Evolutionary conservation across 805 yeast genomes (phyloP).

Genomic region (Yarrowia porcina): DNA sequence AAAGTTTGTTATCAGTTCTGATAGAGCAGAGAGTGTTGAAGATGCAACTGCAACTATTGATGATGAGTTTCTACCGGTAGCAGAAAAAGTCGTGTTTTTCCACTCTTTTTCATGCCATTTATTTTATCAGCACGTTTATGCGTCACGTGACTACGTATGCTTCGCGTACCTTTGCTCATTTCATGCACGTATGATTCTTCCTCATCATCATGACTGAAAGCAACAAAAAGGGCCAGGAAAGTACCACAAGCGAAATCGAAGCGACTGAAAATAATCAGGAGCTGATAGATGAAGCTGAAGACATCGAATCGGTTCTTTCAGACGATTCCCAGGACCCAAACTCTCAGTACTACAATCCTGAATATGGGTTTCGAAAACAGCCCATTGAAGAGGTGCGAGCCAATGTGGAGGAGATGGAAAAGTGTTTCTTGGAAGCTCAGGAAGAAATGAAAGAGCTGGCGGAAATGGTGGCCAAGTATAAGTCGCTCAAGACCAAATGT

Average conservation of each 20-base stretch:
- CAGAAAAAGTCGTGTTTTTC: too few relatives aligned
- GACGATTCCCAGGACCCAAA: not conserved
- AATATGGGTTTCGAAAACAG: not conserved
- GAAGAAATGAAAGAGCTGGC: not conserved
- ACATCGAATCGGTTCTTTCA: too few relatives aligned
- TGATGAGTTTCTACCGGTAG: too few relatives aligned
- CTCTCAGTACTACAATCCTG: not conserved
- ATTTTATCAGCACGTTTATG: too few relatives aligned
- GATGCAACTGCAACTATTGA: too few relatives aligned
- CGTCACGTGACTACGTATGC: too few relatives aligned
- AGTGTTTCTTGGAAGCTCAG: not conserved
- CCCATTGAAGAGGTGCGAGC: not conserved
- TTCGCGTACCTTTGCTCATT: too few relatives aligned
- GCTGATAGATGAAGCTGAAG: too few relatives aligned
- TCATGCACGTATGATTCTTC: not conserved
- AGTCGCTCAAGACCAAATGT: not conserved
- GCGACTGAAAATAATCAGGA: too few relatives aligned
- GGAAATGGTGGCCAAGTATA: not conserved
- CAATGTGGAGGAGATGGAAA: not conserved
- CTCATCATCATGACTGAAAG: not conserved
- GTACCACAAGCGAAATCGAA: too few relatives aligned
- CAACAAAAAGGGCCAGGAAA: not conserved
- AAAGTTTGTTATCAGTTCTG: not conserved
- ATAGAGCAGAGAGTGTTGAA: too few relatives aligned
- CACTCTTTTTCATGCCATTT: too few relatives aligned